These are phyloP conservation scores for Parietichytrium sp. DNA, from an alignment of 108 stramenopile species.

Conservation along the genomic window DNA sequence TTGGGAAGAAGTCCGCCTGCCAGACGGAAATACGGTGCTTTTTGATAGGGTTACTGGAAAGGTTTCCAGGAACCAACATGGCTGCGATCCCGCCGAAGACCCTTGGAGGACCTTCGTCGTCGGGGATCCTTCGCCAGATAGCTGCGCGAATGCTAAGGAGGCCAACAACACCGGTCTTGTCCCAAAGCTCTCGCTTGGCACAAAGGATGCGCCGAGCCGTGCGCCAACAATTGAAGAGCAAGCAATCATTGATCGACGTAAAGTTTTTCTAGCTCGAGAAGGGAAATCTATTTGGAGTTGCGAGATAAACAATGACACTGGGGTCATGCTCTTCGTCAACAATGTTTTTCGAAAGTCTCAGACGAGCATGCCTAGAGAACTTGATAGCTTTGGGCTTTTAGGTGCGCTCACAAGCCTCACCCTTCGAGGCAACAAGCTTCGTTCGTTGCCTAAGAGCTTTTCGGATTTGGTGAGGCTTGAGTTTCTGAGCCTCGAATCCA, in stretches of 20 bases:
- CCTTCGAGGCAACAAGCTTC: not conserved
- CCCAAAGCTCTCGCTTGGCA: not conserved
- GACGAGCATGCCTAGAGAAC: not conserved
- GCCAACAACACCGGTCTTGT: not conserved
- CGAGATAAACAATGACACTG: not conserved
- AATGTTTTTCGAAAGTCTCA: not conserved
- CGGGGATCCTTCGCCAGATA: not conserved
- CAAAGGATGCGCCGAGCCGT: not conserved
- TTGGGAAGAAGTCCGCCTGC: not conserved
- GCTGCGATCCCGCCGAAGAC: slow-evolving; percentile 19
- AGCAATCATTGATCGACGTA: not conserved
- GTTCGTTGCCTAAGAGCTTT: not conserved
- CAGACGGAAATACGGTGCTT: not conserved
- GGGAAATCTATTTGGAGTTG: slow-evolving; percentile 2
- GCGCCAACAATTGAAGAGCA: not conserved
- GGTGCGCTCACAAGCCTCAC: not conserved
- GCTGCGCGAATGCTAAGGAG: not conserved
- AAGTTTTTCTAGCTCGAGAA: not conserved
- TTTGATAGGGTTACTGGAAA: not conserved
- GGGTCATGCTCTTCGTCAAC: not conserved
- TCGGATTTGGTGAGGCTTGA: not conserved
- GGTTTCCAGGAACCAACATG: not conserved
- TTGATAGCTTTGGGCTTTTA: not conserved
- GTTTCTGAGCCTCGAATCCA: not conserved
- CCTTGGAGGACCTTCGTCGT: not conserved